Conservation (phyloP, 768 basidiomycete species). For the Termitomyces titanicus region DNA sequence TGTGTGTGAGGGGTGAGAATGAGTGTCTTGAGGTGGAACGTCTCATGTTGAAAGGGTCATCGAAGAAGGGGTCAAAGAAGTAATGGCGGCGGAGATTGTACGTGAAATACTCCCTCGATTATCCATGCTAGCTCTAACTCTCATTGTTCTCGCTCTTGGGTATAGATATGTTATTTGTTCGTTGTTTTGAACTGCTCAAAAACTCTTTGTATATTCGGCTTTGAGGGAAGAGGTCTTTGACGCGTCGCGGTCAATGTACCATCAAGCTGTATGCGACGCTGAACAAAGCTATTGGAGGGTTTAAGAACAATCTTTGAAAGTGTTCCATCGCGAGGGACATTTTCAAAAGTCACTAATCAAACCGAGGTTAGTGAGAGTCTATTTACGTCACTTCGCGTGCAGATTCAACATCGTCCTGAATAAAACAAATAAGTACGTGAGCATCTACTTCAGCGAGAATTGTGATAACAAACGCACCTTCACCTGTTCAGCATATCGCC, state of each 20-base stretch:
- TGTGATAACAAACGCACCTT: conserved; percentile 6
- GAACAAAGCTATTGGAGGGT: background rate
- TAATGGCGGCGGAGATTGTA: conserved; percentile 3
- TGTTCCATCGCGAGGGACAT: background rate
- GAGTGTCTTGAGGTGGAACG: conserved; percentile 63
- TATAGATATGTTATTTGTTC: background rate
- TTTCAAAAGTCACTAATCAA: background rate
- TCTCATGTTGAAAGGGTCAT: conserved; percentile 36
- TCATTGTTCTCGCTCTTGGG: background rate
- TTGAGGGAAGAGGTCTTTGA: background rate
- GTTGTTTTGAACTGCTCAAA: background rate
- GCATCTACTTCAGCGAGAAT: background rate
- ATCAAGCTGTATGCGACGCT: background rate
- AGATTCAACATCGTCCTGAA: conserved; percentile 10
- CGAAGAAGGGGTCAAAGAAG: conserved; percentile 26
- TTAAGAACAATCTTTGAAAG: background rate
- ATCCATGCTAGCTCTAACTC: background rate
- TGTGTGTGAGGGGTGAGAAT: conserved; percentile 65
- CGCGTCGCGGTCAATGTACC: background rate
- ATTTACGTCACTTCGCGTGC: background rate
- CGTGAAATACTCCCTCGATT: background rate
- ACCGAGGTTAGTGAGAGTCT: background rate
- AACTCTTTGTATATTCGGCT: background rate
- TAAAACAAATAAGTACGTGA: background rate
- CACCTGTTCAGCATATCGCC: conserved; percentile 19